Base-by-base conservation (phyloP, 495 filamentous ascomycete species). In the Pseudomonodictys pantanalensis region DNA sequence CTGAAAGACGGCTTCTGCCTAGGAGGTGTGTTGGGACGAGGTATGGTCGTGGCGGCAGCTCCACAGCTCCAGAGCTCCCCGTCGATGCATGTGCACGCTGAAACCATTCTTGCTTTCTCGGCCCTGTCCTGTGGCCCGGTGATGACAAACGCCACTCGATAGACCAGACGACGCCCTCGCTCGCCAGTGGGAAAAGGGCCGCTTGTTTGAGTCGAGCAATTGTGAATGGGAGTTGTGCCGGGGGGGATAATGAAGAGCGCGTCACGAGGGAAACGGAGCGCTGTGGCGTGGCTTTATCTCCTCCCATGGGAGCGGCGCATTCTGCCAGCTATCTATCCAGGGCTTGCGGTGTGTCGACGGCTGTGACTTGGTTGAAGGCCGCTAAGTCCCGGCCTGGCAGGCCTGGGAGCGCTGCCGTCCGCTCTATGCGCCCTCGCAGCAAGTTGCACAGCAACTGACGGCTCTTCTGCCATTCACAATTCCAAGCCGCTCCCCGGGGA, bases 81-180 rank as follows among this genome's bases (percentile, higher is more conserved):
- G 41, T 38, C 32, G 41, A 18, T 42, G 39, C 10, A 50, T 46
- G 30, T 7, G 9, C 6, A 7, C 42, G 33, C 44, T 58, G 55
- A 58, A 58, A 58, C 55, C 32, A 26, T 39, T 48, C 32, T 42
- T 42, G 45, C 45, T 51, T 42, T 58, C 42, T 30, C 42, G 53
- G 53, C 28, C 30, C 15, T 49, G 6, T 6, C 29, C 45, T n/a
- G 45, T 49, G 45, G n/a, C n/a, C n/a, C n/a, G 51, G 33, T 39
- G 51, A 54, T 54, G 51, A 54, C 38, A n/a, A n/a, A 25, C 54
- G 54, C 38, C 39, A 7, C n/a, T 22, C 18, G 23, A n/a, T n/a
- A n/a, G n/a, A n/a, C n/a, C 32, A 35, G 15, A 15, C 32, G 32
- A 35, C 15, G 32, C 7, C 32, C 8, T 8, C 32, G 32, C 8